Conservation (phyloP, 2,329 filamentous ascomycete species). For the Neopestalotiopsis clavispora region DNA sequence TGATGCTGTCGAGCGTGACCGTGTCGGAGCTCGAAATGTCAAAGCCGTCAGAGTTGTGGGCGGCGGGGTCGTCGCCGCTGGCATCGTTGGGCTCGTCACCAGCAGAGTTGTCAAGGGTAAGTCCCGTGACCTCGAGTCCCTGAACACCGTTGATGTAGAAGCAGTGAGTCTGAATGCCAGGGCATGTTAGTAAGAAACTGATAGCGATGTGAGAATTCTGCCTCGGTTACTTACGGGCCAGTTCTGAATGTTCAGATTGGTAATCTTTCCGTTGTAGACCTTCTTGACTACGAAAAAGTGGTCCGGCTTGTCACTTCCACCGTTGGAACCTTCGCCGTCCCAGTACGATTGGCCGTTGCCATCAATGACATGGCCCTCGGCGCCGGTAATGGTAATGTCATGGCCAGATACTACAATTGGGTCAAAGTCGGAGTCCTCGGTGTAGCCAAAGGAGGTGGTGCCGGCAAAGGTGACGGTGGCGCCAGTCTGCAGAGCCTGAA, state of each 20-base stretch:
- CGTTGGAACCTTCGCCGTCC: slow-evolving; percentile 64
- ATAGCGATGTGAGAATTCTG: background rate
- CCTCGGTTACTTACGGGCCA: slow-evolving; percentile 19
- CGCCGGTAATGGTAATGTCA: slow-evolving; percentile 57
- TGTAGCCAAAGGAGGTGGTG: slow-evolving; percentile 48
- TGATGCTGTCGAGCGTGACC: slow-evolving; percentile 55
- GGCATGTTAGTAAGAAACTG: background rate
- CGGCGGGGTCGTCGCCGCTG: slow-evolving; percentile 32
- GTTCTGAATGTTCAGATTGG: slow-evolving; percentile 36
- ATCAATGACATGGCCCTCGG: slow-evolving; percentile 56
- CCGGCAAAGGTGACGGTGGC: slow-evolving; percentile 55
- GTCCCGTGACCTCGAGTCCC: slow-evolving; percentile 6
- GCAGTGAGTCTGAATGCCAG: background rate
- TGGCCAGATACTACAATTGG: slow-evolving; percentile 61
- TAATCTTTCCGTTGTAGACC: slow-evolving; percentile 49
- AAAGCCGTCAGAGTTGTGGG: slow-evolving; percentile 61
- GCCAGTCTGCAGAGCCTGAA: slow-evolving; percentile 38
- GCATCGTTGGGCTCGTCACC: slow-evolving; percentile 43
- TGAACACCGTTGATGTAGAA: slow-evolving; percentile 11
- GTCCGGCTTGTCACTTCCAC: slow-evolving; percentile 50
- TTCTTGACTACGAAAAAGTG: slow-evolving; percentile 42
- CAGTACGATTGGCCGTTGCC: slow-evolving; percentile 62
- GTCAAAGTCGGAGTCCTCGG: slow-evolving; percentile 11
- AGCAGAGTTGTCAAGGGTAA: slow-evolving; percentile 36
- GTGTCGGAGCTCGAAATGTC: slow-evolving; percentile 51